Percentiles rank a stretch among this genome's conserved stretches.
phyloP scores from a whole-genome alignment of 805 yeast species.

The Candida chauliodis region DNA sequence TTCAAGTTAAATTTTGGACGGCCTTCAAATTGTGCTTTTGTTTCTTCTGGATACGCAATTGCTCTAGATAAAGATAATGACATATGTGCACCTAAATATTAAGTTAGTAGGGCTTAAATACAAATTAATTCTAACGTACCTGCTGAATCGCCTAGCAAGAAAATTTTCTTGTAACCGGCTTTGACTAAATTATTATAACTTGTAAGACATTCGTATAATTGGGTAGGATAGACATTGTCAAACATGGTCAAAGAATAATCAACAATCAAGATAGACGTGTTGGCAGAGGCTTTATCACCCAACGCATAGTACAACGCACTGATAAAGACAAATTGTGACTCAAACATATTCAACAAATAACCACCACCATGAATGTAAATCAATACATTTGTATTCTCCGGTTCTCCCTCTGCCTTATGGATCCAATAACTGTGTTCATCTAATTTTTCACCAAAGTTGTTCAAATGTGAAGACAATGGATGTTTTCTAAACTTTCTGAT shows the following conservation, averaged over 20 bases:
- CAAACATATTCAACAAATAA: constrained; percentile 21
- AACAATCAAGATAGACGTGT: constrained; percentile 23
- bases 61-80: constrained; percentile 17
- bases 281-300: constrained; percentile 11
- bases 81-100: constrained; percentile 24
- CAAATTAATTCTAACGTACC: constrained; percentile 16
- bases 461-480: constrained; percentile 11
- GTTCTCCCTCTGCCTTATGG: constrained; percentile 22
- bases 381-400: constrained; percentile 13
- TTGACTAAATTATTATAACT: constrained; percentile 21
- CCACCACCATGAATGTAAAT: constrained; percentile 42
- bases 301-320: constrained; percentile 26
- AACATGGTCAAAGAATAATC: constrained; percentile 30
- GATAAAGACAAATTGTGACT: constrained; percentile 27
- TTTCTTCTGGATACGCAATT: constrained; percentile 31
- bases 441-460: constrained; percentile 14
- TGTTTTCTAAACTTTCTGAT: constrained; percentile 14
- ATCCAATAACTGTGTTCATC: constrained; percentile 33
- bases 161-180: constrained; percentile 24
- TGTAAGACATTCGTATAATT: constrained; percentile 25
- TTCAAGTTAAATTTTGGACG: constrained; percentile 15
- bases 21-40: constrained; percentile 18
- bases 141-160: constrained; percentile 41
- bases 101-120: constrained; percentile 15
- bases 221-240: constrained; percentile 32